Base-by-base conservation (phyloP, 345 rosid genomes). In the Eucalyptus erythrocorys region DNA sequence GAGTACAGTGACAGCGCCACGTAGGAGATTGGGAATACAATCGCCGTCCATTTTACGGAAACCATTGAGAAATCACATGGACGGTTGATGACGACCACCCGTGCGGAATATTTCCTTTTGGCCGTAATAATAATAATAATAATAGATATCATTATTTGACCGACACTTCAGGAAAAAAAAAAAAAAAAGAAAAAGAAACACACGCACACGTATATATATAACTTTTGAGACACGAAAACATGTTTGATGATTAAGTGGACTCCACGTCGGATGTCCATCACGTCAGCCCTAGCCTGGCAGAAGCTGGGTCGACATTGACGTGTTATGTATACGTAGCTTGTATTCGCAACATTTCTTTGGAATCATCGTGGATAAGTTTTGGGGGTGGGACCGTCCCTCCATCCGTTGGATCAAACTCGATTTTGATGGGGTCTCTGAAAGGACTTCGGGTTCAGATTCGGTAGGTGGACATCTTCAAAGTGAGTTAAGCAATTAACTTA, bases 121-220 rank as follows among this genome's bases (percentile, higher is more conserved):
- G 43, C 19, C 71, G 34, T n/a, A 64, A 64, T 51, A 43, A 43
- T 43, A 43, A n/a, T n/a, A 50, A 51, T 51, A 51, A 51, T 51
- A 51, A 51, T 27, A 6, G 13, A 61, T 61, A 6, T 61, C 15
- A 15, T 61, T 30, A 68, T 68, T 68, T 68, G 42, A 32, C 80
- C 57, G 26, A 51, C 57, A 32, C 40, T 68, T 32, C 42, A 34
- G 40, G 11, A 32, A 32, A 27, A 13, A 6, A 17, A 50, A 50
- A 16, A 16, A 0, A 15, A n/a, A n/a, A n/a, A n/a, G n/a, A n/a
- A n/a, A 50, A 7, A 50, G 1, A 50, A 3, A 50, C 2, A 50
- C 8, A 15, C 7, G 16, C 53, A 50, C 2, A n/a, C 0, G 7
- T 0, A n/a, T 1, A 27, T 10, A 30, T 10, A 30, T 13, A 64